Evolutionary conservation across 192 early-diverging fungal genomes (phyloP).

Genomic region (Mortierella antarctica): DNA sequence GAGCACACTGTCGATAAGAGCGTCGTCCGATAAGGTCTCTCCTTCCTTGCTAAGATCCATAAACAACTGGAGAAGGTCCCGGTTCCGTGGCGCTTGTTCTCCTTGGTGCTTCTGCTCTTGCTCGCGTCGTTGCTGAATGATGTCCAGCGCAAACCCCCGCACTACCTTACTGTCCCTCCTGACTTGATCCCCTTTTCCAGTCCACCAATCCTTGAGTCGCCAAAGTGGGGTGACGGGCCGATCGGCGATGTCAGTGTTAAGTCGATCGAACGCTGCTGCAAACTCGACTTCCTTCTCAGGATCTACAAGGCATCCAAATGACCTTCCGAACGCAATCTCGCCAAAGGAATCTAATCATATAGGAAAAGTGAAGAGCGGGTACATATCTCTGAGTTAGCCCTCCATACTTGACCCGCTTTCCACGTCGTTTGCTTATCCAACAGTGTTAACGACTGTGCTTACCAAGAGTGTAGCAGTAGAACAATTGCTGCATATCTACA

Average conservation of each 20-base stretch:
- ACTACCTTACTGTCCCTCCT: conserved; percentile 18
- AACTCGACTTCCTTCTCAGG: conserved; percentile 43
- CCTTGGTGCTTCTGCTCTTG: not conserved
- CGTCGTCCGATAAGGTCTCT: conserved; percentile 25
- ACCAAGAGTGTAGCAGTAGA: conserved; percentile 35
- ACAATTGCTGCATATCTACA: conserved; percentile 25
- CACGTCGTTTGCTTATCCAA: too few species aligned
- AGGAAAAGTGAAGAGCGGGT: too few species aligned
- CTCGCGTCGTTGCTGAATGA: conserved; percentile 38
- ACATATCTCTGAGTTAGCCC: too few species aligned
- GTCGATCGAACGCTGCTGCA: conserved; percentile 64
- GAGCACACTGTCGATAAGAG: conserved; percentile 55
- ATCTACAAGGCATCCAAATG: conserved; percentile 38
- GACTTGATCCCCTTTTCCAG: conserved; percentile 8
- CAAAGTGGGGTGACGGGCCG: conserved; percentile 35
- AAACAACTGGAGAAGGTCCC: too few species aligned
- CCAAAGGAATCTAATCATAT: conserved; percentile 25
- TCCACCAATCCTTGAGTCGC: conserved; percentile 26
- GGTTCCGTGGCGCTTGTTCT: not conserved
- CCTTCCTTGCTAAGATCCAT: not conserved
- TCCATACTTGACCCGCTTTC: too few species aligned
- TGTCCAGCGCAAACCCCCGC: conserved; percentile 26
- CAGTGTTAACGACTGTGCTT: not conserved
- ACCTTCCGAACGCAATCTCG: conserved; percentile 39
- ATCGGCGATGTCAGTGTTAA: conserved; percentile 32